Base-by-base conservation (phyloP, 1,284 basidiomycete genomes). In the Ganoderma sinense region DNA sequence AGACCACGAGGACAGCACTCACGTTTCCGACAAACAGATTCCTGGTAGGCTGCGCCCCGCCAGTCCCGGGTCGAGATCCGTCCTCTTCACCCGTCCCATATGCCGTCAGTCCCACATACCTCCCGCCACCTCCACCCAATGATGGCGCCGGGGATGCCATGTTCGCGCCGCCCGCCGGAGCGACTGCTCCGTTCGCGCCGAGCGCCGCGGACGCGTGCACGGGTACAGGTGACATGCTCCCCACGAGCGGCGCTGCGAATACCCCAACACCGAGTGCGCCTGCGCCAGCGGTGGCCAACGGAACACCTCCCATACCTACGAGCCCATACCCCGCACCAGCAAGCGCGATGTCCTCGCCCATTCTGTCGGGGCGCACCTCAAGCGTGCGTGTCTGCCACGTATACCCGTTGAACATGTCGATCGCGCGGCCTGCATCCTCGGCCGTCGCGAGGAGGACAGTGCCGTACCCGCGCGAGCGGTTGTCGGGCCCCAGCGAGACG, bases 351-450 rank as follows among this genome's bases (percentile, higher is more conserved):
- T 86, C 90, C 74, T 81, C 84, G 60, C 88, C 87, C 68, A 96
- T 84, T 36, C 95, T 88, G 81, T 97, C 95, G 11, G 92, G 92
- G 26, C 95, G 87, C 39, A 97, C 95, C 81, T 97, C 95, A 31
- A 97, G 88, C 33, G 93, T 88, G n/a, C 95, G 85, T 3, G 94
- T 94, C 81, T 97, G 96, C 95, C 96, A 97, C 41, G 90, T 91
- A 80, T 94, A 97, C 8, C 95, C 95, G 77, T 97, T 94, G 81
- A 96, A 96, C 86, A 95, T 91, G 72, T 94, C 93, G 53, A 97
- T 93, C 0, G 95, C 96, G 53, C 94, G 86, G 4, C 93, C 94
- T 1, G 96, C 97, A 78, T 99, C 97, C 78, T 97, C 96, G 41
- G 94, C 92, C 41, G 91, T 94, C 1, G 95, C 95, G 72, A 98